A percentile compares a stretch with the other conserved stretches of the same genome.
phyloP scores from a whole-genome alignment of 2,329 filamentous ascomycete species.

The Alternaria burnsii region DNA sequence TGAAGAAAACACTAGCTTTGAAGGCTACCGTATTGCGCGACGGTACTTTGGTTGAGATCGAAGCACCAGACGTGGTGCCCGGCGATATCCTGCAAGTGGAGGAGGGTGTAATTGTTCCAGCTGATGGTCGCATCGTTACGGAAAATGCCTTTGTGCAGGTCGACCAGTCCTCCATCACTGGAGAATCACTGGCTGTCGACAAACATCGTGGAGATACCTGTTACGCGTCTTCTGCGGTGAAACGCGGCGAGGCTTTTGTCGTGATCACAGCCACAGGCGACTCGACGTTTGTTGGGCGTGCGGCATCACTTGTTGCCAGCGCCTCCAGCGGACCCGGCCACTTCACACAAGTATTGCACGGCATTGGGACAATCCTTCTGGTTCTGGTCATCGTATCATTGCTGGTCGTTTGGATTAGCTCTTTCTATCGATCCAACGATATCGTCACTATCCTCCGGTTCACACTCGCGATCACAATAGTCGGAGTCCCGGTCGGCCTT shows the following conservation, averaged over 20 bases:
- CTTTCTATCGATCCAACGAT: conserved; percentile 84
- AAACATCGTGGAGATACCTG: conserved; percentile 83
- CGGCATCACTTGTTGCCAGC: conserved; percentile 83
- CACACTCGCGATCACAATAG: conserved; percentile 88
- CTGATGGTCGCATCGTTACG: conserved; percentile 85
- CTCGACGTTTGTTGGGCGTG: conserved; percentile 88
- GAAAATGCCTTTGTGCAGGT: conserved; percentile 87
- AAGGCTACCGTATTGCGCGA: conserved; percentile 89
- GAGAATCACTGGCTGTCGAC: conserved; percentile 90
- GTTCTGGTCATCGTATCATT: conserved; percentile 82
- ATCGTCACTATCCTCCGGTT: conserved; percentile 84
- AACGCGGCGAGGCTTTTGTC: conserved; percentile 87
- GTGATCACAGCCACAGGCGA: conserved; percentile 86
- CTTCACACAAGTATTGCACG: conserved; percentile 90
- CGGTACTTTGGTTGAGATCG: conserved; percentile 77
- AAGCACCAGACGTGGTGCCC: conserved; percentile 84
- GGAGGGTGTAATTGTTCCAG: conserved; percentile 90
- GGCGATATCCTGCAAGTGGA: conserved; percentile 91
- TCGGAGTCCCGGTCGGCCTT: conserved; percentile 92
- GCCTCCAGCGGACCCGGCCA: conserved; percentile 79
- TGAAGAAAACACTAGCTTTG: conserved; percentile 89
- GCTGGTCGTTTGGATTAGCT: conserved; percentile 83
- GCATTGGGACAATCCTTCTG: conserved; percentile 82
- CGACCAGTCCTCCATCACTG: conserved; percentile 90
- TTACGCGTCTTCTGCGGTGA: conserved; percentile 87